These are phyloP conservation scores for Epichloe elymi DNA, from an alignment of 2,329 filamentous ascomycete species.

Conservation along the genomic window DNA sequence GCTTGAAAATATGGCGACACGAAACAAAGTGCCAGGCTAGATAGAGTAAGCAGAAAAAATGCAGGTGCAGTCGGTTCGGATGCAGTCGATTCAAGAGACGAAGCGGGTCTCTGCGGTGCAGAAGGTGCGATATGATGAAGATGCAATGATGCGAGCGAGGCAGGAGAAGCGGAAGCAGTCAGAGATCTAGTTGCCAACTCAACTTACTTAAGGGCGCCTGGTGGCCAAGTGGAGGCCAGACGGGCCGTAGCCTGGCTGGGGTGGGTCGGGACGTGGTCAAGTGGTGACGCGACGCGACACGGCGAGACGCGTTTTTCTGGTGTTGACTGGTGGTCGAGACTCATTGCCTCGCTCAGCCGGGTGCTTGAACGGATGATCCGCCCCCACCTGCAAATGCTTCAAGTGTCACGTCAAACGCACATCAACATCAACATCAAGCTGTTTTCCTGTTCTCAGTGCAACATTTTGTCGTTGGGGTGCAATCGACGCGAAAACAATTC, in stretches of 20 bases:
- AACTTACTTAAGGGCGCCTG: background rate
- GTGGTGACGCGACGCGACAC: background rate
- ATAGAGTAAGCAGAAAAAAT: background rate
- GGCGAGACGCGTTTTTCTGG: background rate
- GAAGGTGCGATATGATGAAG: background rate
- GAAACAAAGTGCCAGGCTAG: too few species aligned
- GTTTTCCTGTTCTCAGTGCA: too few species aligned
- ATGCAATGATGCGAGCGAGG: background rate
- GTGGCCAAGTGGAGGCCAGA: constrained; percentile 1
- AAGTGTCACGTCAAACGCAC: too few species aligned
- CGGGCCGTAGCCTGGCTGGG: too few species aligned
- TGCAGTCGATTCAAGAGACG: background rate
- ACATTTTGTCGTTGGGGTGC: too few species aligned
- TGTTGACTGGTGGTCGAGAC: too few species aligned
- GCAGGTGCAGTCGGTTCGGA: background rate
- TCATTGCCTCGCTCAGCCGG: too few species aligned
- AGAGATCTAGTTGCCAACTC: background rate
- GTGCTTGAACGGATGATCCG: too few species aligned
- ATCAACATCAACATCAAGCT: too few species aligned
- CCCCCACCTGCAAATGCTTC: too few species aligned
- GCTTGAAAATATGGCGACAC: background rate
- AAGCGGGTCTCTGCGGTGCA: background rate
- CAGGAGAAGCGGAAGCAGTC: constrained; percentile 3
- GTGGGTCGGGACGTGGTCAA: background rate
- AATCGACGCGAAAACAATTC: too few species aligned